phyloP scores from a whole-genome alignment of 805 yeast genomes.

The Saccharomycopsis amapae region DNA sequence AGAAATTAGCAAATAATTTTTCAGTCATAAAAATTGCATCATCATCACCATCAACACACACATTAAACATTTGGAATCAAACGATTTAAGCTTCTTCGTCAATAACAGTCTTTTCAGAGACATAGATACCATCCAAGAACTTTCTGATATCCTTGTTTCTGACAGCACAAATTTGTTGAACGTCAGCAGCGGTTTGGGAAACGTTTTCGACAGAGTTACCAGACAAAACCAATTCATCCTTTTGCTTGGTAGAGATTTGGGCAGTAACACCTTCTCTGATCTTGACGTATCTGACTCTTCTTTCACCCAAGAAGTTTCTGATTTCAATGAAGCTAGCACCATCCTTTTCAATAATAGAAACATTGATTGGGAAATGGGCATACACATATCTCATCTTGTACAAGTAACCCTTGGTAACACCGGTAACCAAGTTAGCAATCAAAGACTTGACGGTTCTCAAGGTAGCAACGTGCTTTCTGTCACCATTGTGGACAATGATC shows the following conservation, averaged over 20 bases:
- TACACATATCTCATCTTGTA: constrained; percentile 99
- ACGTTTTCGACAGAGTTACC: constrained; percentile 98
- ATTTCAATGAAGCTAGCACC: constrained; percentile 77
- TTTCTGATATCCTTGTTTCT: constrained; percentile 99
- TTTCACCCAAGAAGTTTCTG: constrained; percentile 99
- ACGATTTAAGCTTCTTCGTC: constrained; percentile 41
- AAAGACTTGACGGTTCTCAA: constrained; percentile 97
- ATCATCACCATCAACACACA: background rate
- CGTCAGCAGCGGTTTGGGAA: constrained; percentile 97
- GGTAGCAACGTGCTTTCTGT: constrained; percentile 99
- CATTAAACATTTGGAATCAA: background rate
- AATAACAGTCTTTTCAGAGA: constrained; percentile 88
- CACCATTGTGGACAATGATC: constrained; percentile 96
- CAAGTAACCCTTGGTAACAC: constrained; percentile 98
- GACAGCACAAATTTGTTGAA: constrained; percentile 96
- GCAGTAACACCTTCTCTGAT: constrained; percentile 85
- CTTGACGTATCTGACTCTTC: constrained; percentile 85
- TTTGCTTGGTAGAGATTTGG: constrained; percentile 73
- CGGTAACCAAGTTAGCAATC: constrained; percentile 88
- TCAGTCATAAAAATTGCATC: background rate
- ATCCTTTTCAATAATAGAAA: constrained; percentile 78
- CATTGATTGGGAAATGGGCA: constrained; percentile 99
- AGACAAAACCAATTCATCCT: constrained; percentile 87
- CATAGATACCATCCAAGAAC: constrained; percentile 99
- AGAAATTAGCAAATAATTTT: background rate